Evolutionary conservation across 2,329 filamentous ascomycete species (phyloP).

Genomic region (Helotiales sp.): DNA sequence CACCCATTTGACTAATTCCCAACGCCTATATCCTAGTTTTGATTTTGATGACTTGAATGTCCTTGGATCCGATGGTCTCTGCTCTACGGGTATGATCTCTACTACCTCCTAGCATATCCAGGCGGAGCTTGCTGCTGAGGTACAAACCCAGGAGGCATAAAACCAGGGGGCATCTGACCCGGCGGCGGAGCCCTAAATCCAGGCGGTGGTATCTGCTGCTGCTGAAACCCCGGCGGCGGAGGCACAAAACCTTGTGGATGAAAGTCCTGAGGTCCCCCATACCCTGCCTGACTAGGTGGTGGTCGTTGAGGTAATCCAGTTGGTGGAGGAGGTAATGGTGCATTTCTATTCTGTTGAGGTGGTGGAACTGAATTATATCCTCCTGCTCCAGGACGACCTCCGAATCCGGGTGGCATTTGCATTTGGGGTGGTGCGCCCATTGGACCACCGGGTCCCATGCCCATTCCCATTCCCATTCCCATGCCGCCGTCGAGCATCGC

Average conservation of each 20-base stretch:
- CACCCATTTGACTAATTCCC: neutral
- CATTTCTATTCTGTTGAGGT: conserved; percentile 38
- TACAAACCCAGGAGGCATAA: conserved; percentile 31
- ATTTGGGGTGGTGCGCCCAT: conserved; percentile 26
- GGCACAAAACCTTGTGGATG: conserved; percentile 44
- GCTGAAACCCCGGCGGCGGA: conserved; percentile 46
- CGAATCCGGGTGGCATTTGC: conserved; percentile 32
- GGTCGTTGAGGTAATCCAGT: conserved; percentile 62
- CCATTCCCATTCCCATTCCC: conserved; percentile 19
- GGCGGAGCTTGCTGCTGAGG: conserved; percentile 32
- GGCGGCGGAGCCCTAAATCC: conserved; percentile 36
- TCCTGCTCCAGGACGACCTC: conserved; percentile 20
- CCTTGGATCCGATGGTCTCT: neutral
- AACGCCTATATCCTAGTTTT: neutral
- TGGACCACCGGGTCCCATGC: conserved; percentile 4
- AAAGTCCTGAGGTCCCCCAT: conserved; percentile 62
- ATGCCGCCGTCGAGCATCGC: conserved; percentile 37
- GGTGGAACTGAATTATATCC: conserved; percentile 35
- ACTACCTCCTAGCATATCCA: conserved; percentile 29
- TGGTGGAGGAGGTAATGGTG: conserved; percentile 58
- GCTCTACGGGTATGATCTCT: neutral
- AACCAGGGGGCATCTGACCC: conserved; percentile 30
- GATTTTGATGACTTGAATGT: neutral
- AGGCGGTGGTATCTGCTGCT: conserved; percentile 41
- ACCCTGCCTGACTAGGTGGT: conserved; percentile 67